Conservation (phyloP, 2,329 filamentous ascomycete genomes). For the Xylariales sp. region DNA sequence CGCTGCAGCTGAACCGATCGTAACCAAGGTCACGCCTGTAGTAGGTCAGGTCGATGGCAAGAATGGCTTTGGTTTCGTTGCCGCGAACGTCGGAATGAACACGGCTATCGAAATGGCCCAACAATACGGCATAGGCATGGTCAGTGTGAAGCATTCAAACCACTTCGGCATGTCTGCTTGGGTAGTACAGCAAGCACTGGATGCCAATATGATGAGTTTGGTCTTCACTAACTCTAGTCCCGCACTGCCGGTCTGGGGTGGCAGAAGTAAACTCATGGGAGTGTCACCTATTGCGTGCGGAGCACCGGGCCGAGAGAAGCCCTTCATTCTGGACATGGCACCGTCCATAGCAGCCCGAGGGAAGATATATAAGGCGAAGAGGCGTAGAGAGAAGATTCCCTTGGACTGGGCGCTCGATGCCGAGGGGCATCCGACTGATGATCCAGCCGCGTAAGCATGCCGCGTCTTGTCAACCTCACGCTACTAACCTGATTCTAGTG, state of each 20-base stretch:
- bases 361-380: slow-evolving; percentile 65
- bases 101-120: slow-evolving; percentile 63
- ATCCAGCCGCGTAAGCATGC: slow-evolving; percentile 48
- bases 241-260: slow-evolving; percentile 68
- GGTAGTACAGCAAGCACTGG: slow-evolving; percentile 72
- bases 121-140: slow-evolving; percentile 68
- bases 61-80: slow-evolving; percentile 73
- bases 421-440: slow-evolving; percentile 64
- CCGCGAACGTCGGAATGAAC: slow-evolving; percentile 61
- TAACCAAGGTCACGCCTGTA: slow-evolving; percentile 62
- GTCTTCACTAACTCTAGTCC: slow-evolving; percentile 71
- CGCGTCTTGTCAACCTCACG: not conserved
- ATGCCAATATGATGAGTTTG: slow-evolving; percentile 64
- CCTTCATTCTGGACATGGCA: slow-evolving; percentile 75
- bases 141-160: slow-evolving; percentile 70
- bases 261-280: slow-evolving; percentile 63
- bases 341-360: slow-evolving; percentile 65
- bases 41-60: slow-evolving; percentile 63
- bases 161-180: slow-evolving; percentile 83
- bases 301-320: slow-evolving; percentile 56
- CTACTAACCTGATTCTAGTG: slow-evolving; percentile 25
- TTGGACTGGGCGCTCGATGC: slow-evolving; percentile 70
- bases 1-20: slow-evolving; percentile 50
- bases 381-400: slow-evolving; percentile 66
- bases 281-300: slow-evolving; percentile 73